Evolutionary conservation across 805 yeast species (phyloP), one percentile per base, ranked within the genome.

Genomic region (Saccharomycopsis malanga): DNA sequence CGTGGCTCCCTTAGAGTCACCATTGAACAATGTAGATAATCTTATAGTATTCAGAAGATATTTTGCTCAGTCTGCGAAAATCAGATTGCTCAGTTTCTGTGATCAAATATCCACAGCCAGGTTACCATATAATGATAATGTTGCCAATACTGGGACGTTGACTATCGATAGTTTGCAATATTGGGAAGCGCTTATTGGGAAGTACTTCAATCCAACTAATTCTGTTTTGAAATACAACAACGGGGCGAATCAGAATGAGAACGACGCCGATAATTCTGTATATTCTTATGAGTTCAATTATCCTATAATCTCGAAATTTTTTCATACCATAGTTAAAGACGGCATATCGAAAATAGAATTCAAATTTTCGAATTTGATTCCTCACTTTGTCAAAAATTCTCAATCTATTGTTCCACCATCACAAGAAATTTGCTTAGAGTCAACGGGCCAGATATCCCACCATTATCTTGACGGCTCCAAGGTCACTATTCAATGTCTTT

Each of bases 131-230:
- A 45, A 36, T 20, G 24, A 30, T 21, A 22, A 32, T 23, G 24
- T 36, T 36, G 10, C 46, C 20, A 22, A 18, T 25, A 22, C 18
- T 15, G 25, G 22, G 9, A 4, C 37, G n/a, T 25, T 36, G 34
- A 30, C 48, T n/a, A 21, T 39, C 9, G 38, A 38, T 14, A 9
- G 40, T 22, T 27, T 45, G 9, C 35, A 35, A 34, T 42, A 22
- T 35, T 49, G 53, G 53, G 44, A 49, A 24, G 40, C 43, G 12
- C 21, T 49, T n/a, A 29, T 49, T 4, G 39, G 46, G 4, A 49
- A 45, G 14, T 49, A 37, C 32, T 49, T 49, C 34, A 37, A 42
- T 32, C 23, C 45, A 20, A 10, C n/a, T 22, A 36, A 39, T 6
- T 43, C 46, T 7, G 21, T 42, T 10, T 39, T 49, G 17, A 45